These are phyloP conservation scores for Flaveria floridana DNA, from an alignment of 140 eudicot genomes.

Conservation along the genomic window DNA sequence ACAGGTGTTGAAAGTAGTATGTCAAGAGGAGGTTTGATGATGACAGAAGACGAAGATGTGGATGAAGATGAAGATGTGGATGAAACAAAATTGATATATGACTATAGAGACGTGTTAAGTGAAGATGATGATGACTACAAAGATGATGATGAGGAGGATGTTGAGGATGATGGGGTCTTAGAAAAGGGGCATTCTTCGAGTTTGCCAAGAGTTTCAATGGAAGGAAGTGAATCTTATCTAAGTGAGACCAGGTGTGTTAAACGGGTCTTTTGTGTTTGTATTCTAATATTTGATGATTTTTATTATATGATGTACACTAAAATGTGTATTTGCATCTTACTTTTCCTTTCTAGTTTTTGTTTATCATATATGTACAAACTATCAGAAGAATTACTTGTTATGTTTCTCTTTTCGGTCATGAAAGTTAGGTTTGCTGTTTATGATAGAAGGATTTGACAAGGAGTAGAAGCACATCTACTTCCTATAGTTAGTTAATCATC, in stretches of 20 bases:
- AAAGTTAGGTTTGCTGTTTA: background rate
- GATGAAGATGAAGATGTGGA: constrained; percentile 46
- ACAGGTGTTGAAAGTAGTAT: constrained; percentile 34
- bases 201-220: constrained; percentile 39
- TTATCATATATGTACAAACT: background rate
- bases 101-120: constrained; percentile 51
- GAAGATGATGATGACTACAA: constrained; percentile 38
- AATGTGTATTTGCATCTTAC: background rate
- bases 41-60: constrained; percentile 41
- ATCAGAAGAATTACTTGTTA: constrained; percentile 1
- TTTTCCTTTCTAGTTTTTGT: background rate
- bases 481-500: background rate
- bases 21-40: constrained; percentile 32
- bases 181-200: constrained; percentile 18
- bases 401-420: background rate
- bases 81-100: constrained; percentile 38
- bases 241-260: constrained; percentile 75
- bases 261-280: background rate
- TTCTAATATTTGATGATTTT: background rate
- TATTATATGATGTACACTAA: background rate
- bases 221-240: constrained; percentile 61
- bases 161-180: constrained; percentile 39
- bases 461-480: constrained; percentile 12
- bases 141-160: constrained; percentile 42
- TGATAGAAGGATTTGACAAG: constrained; percentile 1